Base-by-base conservation (phyloP, 768 basidiomycete genomes). In the Leucocoprinus leucothites region DNA sequence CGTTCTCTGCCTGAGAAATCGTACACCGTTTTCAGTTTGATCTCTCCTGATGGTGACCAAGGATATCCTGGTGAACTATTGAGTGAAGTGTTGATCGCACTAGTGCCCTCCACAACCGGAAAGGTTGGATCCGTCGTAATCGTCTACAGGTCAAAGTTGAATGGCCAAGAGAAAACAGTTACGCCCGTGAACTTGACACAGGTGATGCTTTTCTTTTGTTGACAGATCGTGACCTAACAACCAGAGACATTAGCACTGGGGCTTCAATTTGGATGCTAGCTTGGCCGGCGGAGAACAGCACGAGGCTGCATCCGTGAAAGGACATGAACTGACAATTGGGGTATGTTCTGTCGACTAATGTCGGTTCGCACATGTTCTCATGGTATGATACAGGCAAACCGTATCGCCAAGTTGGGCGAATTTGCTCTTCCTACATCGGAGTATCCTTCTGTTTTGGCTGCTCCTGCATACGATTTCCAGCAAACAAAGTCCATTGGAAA, bases 181-280 rank as follows among this genome's bases (percentile, higher is more conserved):
- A 89, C 87, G 3, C 88, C 88, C 0, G 73, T 90, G 47, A 91
- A 91, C 63, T 67, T 90, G 14, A 89, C 88, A 6, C 87, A 89
- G 79, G 87, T 87, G 60, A 57, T 2, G 25, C 25, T 24, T 51
- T 53, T 26, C 38, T 57, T 42, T 52, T 43, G 25, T 57, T 35
- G 22, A 47, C 40, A 47, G 47, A 45, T 36, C 40, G 43, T 49
- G 52, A 51, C 42, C 22, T 26, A 24, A 26, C 46, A 51, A 8
- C 0, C 18, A 19, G 26, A 22, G 7, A 21, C 8, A 11, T 13
- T 56, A 90, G 86, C 88, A 90, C 66, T 90, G 87, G 87, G 89
- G 88, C 25, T 90, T 89, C 73, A 90, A 91, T 63, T 78, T 90
- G 11, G 85, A 88, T 34, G 87, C 85, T 1, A 89, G 86, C 61